Base-by-base conservation (phyloP, 176 grass and related monocot genomes). In the Ensete glaucum region DNA sequence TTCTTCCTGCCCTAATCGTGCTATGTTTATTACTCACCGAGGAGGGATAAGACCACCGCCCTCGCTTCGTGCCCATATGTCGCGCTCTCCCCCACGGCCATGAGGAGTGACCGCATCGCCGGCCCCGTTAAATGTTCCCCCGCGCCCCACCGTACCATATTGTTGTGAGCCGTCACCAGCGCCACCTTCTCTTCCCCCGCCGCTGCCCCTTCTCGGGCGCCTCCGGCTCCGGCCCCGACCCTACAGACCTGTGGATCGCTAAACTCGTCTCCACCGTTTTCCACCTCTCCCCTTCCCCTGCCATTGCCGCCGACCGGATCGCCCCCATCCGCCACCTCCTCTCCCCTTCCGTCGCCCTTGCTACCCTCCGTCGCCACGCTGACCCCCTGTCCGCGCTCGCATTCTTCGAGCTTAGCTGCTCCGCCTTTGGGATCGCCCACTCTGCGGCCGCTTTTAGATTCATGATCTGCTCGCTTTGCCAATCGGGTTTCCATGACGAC, bases 181-280 rank as follows among this genome's bases (percentile, higher is more conserved):
- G 55, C 60, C 73, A 24, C 75, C 82, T 20, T 34, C 79, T 72
- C 77, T 71, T 71, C 74, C 59, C 77, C 57, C 78, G 50, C 52
- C 15, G 34, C 81, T 65, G 43, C 85, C 52, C 72, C 73, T 58
- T 53, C 21, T 23, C 58, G 25, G 19, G 54, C 13, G 26, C 21
- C 24, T 1, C 70, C 49, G 27, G 3, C 50, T 49, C 76, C 58
- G 2, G 17, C n/a, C 48, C 58, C 58, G 58, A 78, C 52, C 24
- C 77, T 11, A 49, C 82, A 2, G 87, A 97, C 50, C 55, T 93
- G 62, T 97, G 93, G 93, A 88, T 97, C 72, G 84, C 93, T 43
- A 97, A 97, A 73, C 10, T 67, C 3, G 48, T 78, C 13, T 66
- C 64, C 15, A 54, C 63, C 64, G 50, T 73, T 59, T 76, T 76